Percentiles rank a stretch among this genome's conserved stretches.
Evolutionary conservation across 495 filamentous ascomycete genomes (phyloP).

Genomic region (Copromyces sp.): DNA sequence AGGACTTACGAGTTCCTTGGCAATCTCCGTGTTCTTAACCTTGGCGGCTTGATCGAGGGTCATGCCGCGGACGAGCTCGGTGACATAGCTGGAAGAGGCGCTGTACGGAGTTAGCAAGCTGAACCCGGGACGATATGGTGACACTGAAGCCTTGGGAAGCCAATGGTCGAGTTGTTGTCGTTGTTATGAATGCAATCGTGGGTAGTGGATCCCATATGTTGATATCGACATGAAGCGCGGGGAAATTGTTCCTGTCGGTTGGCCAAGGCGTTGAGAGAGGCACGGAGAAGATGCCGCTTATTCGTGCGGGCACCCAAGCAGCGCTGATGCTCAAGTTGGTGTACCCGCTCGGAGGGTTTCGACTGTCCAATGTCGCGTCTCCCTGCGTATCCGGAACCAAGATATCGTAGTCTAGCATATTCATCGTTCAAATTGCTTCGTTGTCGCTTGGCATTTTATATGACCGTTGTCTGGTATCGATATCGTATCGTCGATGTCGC

Average conservation of each 20-base stretch:
- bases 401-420: background rate
- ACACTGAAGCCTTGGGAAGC: background rate
- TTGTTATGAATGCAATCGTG: background rate
- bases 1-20: conserved; percentile 61
- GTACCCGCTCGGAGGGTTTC: background rate
- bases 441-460: background rate
- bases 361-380: background rate
- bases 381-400: background rate
- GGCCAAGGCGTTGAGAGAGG: background rate
- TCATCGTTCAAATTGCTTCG: background rate
- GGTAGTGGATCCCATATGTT: background rate
- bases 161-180: background rate
- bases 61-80: conserved; percentile 89
- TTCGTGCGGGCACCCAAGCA: background rate
- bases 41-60: conserved; percentile 85
- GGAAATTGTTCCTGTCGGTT: background rate
- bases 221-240: background rate
- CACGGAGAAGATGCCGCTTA: background rate
- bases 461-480: background rate
- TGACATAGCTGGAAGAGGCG: conserved; percentile 64
- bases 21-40: conserved; percentile 94
- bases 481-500: background rate
- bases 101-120: conserved; percentile 12
- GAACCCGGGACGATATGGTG: background rate
- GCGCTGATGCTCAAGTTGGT: background rate